A percentile compares a stretch with the other conserved stretches of the same genome.
These are phyloP conservation scores for Lolium rigidum DNA, from an alignment of 176 grass and related monocot species.

Conservation along the genomic window DNA sequence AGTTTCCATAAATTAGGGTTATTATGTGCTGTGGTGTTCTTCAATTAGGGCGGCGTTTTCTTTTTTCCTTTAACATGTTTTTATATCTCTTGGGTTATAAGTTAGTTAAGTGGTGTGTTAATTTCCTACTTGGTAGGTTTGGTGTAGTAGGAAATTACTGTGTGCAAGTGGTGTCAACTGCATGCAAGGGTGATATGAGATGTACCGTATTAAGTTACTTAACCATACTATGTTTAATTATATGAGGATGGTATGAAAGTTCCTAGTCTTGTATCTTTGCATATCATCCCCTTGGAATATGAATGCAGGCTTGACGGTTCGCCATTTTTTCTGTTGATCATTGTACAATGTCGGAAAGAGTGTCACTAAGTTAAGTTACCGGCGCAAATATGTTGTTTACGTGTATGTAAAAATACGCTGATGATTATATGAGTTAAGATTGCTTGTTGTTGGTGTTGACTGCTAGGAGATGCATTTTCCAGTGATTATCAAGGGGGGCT, in stretches of 20 bases:
- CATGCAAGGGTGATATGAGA: slow-evolving; percentile 48
- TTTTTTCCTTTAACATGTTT: slow-evolving; percentile 34
- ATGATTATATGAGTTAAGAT: background rate
- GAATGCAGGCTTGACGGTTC: background rate
- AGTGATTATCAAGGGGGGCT: no score
- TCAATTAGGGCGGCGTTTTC: slow-evolving; percentile 43
- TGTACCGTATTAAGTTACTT: slow-evolving; percentile 52
- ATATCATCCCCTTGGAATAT: background rate
- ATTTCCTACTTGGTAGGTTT: slow-evolving; percentile 33
- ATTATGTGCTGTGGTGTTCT: slow-evolving; percentile 35
- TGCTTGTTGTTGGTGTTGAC: no score
- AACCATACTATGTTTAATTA: slow-evolving; percentile 66
- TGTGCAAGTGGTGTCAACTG: slow-evolving; percentile 38
- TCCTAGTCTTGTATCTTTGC: slow-evolving; percentile 9
- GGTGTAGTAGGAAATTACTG: slow-evolving; percentile 37
- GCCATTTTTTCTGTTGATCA: background rate
- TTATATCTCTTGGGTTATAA: slow-evolving; percentile 17
- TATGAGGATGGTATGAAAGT: slow-evolving; percentile 41
- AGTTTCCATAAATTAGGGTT: slow-evolving; percentile 43
- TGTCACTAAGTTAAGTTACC: no score
- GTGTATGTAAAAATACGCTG: background rate
- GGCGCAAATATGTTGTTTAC: background rate
- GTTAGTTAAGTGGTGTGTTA: slow-evolving; percentile 32
- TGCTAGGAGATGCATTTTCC: no score
- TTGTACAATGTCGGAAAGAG: background rate